Conservation (phyloP, 352 stramenopile species). For the Globisporangium nagaii region DNA sequence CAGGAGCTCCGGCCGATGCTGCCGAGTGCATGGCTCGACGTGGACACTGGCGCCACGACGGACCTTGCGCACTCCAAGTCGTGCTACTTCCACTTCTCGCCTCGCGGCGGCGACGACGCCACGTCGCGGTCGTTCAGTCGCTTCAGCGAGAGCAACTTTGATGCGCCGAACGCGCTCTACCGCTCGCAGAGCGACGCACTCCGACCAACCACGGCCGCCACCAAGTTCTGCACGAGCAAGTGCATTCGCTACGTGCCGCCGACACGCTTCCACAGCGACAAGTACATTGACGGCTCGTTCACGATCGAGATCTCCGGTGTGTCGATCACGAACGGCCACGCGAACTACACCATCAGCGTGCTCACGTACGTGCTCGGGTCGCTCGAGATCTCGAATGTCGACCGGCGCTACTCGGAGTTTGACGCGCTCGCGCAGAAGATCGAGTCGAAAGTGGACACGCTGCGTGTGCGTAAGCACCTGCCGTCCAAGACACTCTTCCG, state of each 20-base stretch:
- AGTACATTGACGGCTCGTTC: conserved; percentile 47
- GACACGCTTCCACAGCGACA: conserved; percentile 36
- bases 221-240: conserved; percentile 13
- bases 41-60: conserved; percentile 16
- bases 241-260: conserved; percentile 65
- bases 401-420: conserved; percentile 73
- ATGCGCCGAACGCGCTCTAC: conserved; percentile 10
- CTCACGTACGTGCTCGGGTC: conserved; percentile 35
- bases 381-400: conserved; percentile 40
- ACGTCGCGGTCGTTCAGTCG: conserved; percentile 20
- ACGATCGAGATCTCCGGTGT: conserved; percentile 68
- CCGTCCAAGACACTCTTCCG: conserved; percentile 73
- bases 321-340: conserved; percentile 33
- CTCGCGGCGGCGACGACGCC: conserved; percentile 12
- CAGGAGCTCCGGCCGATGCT: conserved; percentile 37
- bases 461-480: conserved; percentile 45
- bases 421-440: conserved; percentile 42
- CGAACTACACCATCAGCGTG: conserved; percentile 62
- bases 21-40: conserved; percentile 58
- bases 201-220: conserved; percentile 3
- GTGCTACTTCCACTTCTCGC: conserved; percentile 22
- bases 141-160: conserved; percentile 21
- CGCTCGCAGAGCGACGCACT: conserved; percentile 14
- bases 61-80: conserved; percentile 21
- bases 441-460: conserved; percentile 44